Base-by-base conservation (phyloP, 768 basidiomycete species). In the Dendrothele bispora region DNA sequence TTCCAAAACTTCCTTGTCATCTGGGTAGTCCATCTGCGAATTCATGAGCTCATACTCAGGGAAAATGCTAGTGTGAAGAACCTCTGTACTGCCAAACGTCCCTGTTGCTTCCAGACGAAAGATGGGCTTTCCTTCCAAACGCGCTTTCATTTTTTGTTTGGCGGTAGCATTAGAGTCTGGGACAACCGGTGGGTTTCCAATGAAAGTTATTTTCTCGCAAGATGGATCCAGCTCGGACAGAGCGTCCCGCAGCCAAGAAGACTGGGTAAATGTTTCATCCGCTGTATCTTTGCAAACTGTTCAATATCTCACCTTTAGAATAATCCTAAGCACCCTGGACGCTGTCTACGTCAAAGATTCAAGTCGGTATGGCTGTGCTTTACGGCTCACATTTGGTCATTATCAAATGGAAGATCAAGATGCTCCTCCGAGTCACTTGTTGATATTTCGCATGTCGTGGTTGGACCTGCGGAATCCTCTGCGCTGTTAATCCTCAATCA, bases 231-330 rank as follows among this genome's bases (percentile, higher is more conserved):
- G 75, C 60, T 98, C 95, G 10, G 86, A 84, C 12, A 98, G 78
- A 0, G 95, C 93, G 50, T 97, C 93, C 35, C 90, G 84, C 27
- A 98, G 84, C 91, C 93, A 95, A 5, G 88, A 94, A 3, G 95
- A 95, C 81, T 75, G 47, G 18, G n/a, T 35, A 44, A 15, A 30
- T 5, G 17, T 22, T 48, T 48, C 32, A 40, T 29, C 42, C 18
- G 18, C 43, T n/a, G 21, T n/a, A 26, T 37, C 17, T 12, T 28
- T 2, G 48, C 32, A 36, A 43, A 21, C 17, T 17, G 38, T 27
- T 26, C 38, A 27, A 25, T 17, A 11, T 51, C 68, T 38, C 48
- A 85, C 88, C 73, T 92, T 93, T 60, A 97, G 80, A 55, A 95
- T 94, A 32, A 93, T 83, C 65, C 86, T 87, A 24, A 91, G 71